Conservation (phyloP, 768 basidiomycete species). For the Russula sp. region DNA sequence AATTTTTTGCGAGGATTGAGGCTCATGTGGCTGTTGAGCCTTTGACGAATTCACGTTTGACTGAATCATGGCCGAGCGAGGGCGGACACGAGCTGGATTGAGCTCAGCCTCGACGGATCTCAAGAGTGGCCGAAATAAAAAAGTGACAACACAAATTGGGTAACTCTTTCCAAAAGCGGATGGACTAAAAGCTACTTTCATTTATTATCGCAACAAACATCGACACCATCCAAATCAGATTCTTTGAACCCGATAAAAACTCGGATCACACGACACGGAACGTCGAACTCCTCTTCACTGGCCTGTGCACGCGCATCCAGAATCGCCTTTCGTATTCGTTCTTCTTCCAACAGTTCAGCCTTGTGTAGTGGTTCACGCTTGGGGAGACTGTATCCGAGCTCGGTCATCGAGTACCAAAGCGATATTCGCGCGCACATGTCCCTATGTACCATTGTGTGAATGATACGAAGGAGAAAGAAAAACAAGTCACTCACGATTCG, state of each 20-base stretch:
- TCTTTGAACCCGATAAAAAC: constrained; percentile 59
- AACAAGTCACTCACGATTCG: constrained; percentile 23
- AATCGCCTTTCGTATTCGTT: constrained; percentile 58
- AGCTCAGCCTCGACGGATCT: not conserved
- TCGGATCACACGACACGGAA: constrained; percentile 57
- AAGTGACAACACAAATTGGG: constrained; percentile 9
- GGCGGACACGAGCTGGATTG: not conserved
- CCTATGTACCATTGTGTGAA: constrained; percentile 36
- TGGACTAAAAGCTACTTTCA: constrained; percentile 16
- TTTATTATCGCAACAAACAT: constrained; percentile 9
- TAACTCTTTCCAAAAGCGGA: constrained; percentile 20
- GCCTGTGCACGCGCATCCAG: constrained; percentile 53
- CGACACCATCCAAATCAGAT: constrained; percentile 21
- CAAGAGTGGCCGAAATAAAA: not conserved
- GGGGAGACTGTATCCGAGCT: constrained; percentile 58
- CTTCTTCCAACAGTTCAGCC: constrained; percentile 67
- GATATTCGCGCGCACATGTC: constrained; percentile 66
- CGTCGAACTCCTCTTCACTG: constrained; percentile 47
- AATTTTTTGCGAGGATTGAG: not conserved
- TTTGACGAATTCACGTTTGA: constrained; percentile 2
- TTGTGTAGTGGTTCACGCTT: constrained; percentile 61
- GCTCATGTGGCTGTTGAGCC: constrained; percentile 4
- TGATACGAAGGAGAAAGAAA: constrained; percentile 12
- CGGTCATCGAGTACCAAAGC: constrained; percentile 60
- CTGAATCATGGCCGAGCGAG: constrained; percentile 15